Evolutionary conservation across 176 grass and related monocot genomes (phyloP).

Genomic region (Cymbopogon citratus): DNA sequence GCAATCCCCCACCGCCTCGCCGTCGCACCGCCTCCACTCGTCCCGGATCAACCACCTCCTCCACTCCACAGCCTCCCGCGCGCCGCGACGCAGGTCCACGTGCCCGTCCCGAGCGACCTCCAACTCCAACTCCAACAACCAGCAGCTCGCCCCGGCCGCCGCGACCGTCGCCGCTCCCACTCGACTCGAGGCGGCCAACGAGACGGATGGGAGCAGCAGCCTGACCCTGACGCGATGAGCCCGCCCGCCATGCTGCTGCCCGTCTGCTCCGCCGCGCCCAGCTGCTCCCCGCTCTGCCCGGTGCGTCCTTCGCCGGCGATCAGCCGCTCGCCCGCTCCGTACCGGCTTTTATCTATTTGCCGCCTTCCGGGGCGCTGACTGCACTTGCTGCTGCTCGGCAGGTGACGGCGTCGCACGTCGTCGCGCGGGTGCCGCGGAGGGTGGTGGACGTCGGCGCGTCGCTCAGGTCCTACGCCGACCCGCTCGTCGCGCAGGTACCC

Average conservation of each 20-base stretch:
- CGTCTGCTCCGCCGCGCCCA: constrained; percentile 52
- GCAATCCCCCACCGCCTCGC: constrained; percentile 24
- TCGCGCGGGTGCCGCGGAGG: constrained; percentile 49
- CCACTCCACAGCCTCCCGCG: constrained; percentile 1
- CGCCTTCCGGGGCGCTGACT: neutral
- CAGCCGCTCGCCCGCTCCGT: neutral
- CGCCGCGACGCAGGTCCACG: neutral
- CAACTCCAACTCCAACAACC: neutral
- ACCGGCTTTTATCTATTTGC: neutral
- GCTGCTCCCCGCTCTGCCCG: constrained; percentile 48
- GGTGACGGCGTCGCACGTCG: constrained; percentile 28
- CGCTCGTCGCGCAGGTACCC: constrained; percentile 54
- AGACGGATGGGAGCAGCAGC: constrained; percentile 10
- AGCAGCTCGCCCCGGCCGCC: neutral
- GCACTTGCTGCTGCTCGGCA: neutral
- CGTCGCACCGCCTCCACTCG: constrained; percentile 41
- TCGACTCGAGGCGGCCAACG: neutral
- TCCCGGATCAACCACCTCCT: constrained; percentile 31
- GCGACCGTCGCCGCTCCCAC: neutral
- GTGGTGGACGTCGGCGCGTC: constrained; percentile 35
- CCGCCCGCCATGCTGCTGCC: constrained; percentile 53
- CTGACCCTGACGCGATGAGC: constrained; percentile 28
- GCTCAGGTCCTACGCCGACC: constrained; percentile 47
- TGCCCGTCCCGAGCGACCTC: neutral
- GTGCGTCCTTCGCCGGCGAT: neutral